Conservation (phyloP, 345 rosid species). For the Populus alba region DNA sequence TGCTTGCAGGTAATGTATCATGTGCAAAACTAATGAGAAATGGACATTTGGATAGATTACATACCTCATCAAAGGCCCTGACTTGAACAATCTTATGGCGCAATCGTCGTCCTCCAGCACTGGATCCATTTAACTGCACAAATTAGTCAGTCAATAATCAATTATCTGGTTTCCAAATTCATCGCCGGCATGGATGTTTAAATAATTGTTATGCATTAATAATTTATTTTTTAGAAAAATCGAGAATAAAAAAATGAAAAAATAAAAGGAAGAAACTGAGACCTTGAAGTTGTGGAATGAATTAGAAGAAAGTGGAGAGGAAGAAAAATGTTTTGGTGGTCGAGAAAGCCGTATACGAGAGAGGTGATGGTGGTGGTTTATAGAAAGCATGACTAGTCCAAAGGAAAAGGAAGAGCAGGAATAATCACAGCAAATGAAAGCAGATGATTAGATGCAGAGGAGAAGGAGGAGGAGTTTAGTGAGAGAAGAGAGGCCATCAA, state of each 20-base stretch:
- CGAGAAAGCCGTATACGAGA: conserved; percentile 5
- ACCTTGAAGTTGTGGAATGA: neutral
- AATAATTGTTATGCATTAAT: neutral
- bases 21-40: neutral
- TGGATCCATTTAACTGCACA: conserved; percentile 31
- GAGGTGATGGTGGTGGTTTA: conserved; percentile 8
- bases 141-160: neutral
- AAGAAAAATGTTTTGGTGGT: neutral
- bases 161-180: too few relatives aligned
- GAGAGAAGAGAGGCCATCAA: neutral
- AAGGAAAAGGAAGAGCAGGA: neutral
- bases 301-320: neutral
- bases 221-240: too few relatives aligned
- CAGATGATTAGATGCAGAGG: neutral
- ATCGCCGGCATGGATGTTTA: neutral
- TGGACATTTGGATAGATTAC: neutral
- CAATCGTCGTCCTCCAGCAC: conserved; percentile 22
- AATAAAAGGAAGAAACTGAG: neutral
- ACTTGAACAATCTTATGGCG: conserved; percentile 23
- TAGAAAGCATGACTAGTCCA: conserved; percentile 35
- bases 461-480: neutral
- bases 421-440: neutral
- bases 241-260: neutral
- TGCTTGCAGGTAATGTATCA: too few relatives aligned
- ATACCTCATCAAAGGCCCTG: conserved; percentile 55